Evolutionary conservation across 2,329 filamentous ascomycete species (phyloP).

Genomic region (Aspergillus nomiae): DNA sequence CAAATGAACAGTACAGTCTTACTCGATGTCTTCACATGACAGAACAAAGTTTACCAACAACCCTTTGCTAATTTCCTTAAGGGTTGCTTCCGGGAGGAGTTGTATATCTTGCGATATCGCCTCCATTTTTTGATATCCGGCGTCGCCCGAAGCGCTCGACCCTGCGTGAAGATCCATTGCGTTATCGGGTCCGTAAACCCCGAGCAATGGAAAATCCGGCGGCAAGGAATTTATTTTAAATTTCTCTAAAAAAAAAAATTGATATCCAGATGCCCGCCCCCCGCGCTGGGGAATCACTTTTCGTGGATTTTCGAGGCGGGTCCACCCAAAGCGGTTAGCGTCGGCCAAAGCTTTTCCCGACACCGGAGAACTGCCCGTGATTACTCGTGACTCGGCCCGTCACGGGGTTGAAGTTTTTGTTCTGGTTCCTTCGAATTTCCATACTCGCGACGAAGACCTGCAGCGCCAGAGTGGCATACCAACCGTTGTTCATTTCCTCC

Average conservation of each 20-base stretch:
- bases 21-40: slow-evolving; percentile 36
- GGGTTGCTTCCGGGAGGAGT: slow-evolving; percentile 35
- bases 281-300: slow-evolving; percentile 29
- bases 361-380: slow-evolving; percentile 5
- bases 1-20: slow-evolving; percentile 21
- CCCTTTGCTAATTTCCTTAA: slow-evolving; percentile 38
- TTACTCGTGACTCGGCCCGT: slow-evolving; percentile 18
- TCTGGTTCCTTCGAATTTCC: slow-evolving; percentile 25
- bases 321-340: slow-evolving; percentile 26
- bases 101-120: slow-evolving; percentile 37
- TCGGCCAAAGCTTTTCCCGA: slow-evolving; percentile 28
- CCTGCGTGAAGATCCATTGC: slow-evolving; percentile 26
- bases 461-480: slow-evolving; percentile 2
- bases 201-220: slow-evolving; percentile 6
- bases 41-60: slow-evolving; percentile 36
- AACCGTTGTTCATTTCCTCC: slow-evolving; percentile 5
- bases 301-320: slow-evolving; percentile 32
- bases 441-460: slow-evolving; percentile 5
- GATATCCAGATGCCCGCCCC: slow-evolving; percentile 20
- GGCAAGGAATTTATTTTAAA: slow-evolving; percentile 1
- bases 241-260: slow-evolving; percentile 11
- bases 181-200: slow-evolving; percentile 18
- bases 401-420: slow-evolving; percentile 46
- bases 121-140: slow-evolving; percentile 29
- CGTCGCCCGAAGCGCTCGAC: slow-evolving; percentile 15